Evolutionary conservation across 192 early-diverging fungal species (phyloP).

Genomic region (Phlyctochytrium bullatum): DNA sequence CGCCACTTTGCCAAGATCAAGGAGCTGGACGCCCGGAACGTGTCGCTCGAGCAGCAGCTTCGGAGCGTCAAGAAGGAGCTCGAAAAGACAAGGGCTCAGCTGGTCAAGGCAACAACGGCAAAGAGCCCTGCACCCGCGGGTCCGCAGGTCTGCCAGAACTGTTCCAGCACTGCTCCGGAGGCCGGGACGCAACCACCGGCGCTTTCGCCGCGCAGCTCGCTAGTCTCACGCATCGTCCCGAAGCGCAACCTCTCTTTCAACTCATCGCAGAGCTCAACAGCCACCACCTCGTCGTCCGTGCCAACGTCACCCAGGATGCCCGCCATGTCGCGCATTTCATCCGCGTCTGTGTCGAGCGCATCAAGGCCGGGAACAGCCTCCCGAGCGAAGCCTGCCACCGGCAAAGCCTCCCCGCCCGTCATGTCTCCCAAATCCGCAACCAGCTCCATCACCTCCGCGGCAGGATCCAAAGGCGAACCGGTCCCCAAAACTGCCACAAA

Average conservation of each 20-base stretch:
- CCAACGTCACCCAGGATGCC: no score
- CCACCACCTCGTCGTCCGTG: no score
- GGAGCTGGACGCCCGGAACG: slow-evolving; percentile 2
- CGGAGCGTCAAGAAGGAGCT: not conserved
- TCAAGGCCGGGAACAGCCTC: no score
- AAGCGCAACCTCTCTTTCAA: not conserved
- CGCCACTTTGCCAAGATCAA: not conserved
- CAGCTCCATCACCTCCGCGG: no score
- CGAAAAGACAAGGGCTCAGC: not conserved
- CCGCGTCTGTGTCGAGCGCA: no score
- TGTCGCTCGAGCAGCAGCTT: slow-evolving; percentile 1
- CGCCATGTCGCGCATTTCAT: no score
- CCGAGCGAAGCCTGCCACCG: no score
- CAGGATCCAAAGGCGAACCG: no score
- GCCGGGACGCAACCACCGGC: not conserved
- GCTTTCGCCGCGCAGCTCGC: not conserved
- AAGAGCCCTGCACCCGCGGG: not conserved
- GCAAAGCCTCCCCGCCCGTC: no score
- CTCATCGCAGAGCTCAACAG: no score
- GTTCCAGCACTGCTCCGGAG: not conserved
- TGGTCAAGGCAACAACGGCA: not conserved
- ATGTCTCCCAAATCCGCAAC: no score
- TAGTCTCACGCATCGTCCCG: not conserved
- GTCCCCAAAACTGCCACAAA: no score
- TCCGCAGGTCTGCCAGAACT: not conserved